Evolutionary conservation across 2,329 filamentous ascomycete genomes (phyloP).

Genomic region (Trichoderma koningiopsis): DNA sequence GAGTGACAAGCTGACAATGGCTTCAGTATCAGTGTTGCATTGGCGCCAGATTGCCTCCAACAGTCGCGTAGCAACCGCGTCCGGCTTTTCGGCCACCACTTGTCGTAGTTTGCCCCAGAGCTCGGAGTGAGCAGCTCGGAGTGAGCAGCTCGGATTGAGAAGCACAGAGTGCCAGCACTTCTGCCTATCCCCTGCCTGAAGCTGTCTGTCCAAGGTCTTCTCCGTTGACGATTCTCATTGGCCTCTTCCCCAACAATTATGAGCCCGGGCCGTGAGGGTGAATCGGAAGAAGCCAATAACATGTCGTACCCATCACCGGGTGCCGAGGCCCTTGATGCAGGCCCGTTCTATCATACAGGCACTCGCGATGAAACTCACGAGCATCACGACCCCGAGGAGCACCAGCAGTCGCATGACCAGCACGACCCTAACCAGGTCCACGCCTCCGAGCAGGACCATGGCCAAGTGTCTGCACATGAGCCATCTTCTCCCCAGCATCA

Average conservation of each 20-base stretch:
- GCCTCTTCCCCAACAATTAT: constrained; percentile 31
- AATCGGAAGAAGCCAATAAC: constrained; percentile 41
- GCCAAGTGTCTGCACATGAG: constrained; percentile 39
- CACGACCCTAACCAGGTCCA: constrained; percentile 37
- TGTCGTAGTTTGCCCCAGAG: constrained; percentile 1
- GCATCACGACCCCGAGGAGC: constrained; percentile 34
- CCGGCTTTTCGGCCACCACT: neutral
- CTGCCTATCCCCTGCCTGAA: neutral
- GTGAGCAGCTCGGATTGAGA: neutral
- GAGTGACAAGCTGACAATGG: constrained; percentile 31
- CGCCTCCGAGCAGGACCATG: constrained; percentile 36
- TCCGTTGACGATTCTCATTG: neutral
- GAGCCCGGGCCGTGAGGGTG: constrained; percentile 41
- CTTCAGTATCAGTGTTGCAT: constrained; percentile 24
- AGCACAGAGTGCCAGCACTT: neutral
- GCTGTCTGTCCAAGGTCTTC: neutral
- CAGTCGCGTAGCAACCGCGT: constrained; percentile 25
- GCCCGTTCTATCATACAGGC: constrained; percentile 48
- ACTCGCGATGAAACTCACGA: constrained; percentile 39
- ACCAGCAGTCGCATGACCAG: constrained; percentile 31
- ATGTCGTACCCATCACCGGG: constrained; percentile 52
- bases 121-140: neutral
- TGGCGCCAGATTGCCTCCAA: constrained; percentile 23
- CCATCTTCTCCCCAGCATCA: constrained; percentile 46
- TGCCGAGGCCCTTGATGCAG: constrained; percentile 47